Evolutionary conservation across 169 alveolate species (phyloP).

Genomic region (Plasmodium blacklocki): DNA sequence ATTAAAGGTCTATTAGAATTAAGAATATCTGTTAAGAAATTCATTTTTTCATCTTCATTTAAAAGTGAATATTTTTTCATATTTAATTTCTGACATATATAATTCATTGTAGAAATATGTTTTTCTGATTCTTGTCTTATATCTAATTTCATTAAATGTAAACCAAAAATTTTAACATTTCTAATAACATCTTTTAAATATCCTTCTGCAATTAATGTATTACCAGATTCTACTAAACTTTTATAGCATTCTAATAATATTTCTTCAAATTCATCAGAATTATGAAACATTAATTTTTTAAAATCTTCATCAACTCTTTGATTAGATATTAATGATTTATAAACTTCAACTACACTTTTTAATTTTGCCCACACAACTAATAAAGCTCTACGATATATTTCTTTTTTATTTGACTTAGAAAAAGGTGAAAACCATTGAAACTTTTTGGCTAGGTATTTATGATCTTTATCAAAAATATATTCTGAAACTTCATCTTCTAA

Average conservation of each 20-base stretch:
- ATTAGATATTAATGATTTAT: conserved; percentile 23
- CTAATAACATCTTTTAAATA: conserved; percentile 81
- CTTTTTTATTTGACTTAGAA: conserved; percentile 55
- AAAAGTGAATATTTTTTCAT: conserved; percentile 81
- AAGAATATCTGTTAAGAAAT: conserved; percentile 76
- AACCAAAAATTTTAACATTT: conserved; percentile 85
- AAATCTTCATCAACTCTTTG: conserved; percentile 49
- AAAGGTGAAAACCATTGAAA: conserved; percentile 76
- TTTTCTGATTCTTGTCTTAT: conserved; percentile 88
- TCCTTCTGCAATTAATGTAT: conserved; percentile 80
- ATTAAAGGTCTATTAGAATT: conserved; percentile 83
- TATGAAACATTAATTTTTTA: conserved; percentile 52
- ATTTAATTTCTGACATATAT: conserved; percentile 77
- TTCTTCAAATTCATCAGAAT: conserved; percentile 82
- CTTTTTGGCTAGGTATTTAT: conserved; percentile 14
- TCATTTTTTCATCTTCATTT: conserved; percentile 80
- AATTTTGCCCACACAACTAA: conserved; percentile 46
- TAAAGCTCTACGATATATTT: conserved; percentile 71
- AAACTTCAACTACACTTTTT: conserved; percentile 45
- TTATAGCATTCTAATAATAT: conserved; percentile 79
- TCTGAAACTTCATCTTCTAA: conserved; percentile 66
- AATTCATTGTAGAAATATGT: conserved; percentile 84
- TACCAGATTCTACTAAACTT: conserved; percentile 82
- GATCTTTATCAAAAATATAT: conserved; percentile 46
- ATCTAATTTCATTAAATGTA: conserved; percentile 84